Evolutionary conservation across 441 rosid species (phyloP).

Genomic region (Bocquillonia castaneifolia): DNA sequence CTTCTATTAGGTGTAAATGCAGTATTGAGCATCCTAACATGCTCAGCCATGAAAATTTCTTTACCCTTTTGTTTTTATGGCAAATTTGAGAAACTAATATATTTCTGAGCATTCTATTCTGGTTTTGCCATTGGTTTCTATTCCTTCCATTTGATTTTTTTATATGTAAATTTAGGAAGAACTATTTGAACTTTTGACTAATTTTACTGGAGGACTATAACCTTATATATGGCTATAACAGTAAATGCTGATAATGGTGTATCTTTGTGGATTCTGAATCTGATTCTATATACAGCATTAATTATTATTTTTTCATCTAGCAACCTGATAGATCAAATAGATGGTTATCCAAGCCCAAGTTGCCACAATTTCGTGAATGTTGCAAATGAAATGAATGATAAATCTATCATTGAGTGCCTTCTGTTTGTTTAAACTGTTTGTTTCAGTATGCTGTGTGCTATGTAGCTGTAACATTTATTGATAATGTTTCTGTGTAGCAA

Average conservation of each 20-base stretch:
- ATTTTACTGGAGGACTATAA: not conserved
- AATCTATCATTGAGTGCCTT: not conserved
- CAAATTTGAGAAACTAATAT: not conserved
- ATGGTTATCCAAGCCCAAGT: not conserved
- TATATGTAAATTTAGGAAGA: not conserved
- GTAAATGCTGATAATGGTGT: not conserved
- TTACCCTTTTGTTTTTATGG: not conserved
- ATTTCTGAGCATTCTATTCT: not conserved
- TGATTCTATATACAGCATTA: not conserved
- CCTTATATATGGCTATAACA: not conserved
- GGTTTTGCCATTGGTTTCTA: not conserved
- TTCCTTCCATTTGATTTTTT: not conserved
- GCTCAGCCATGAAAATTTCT: not conserved
- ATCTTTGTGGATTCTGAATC: not conserved
- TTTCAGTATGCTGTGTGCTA: not conserved
- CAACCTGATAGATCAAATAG: not conserved
- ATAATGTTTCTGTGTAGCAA: conserved; percentile 36
- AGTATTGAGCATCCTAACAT: not conserved
- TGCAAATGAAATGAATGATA: not conserved
- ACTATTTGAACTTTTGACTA: not conserved
- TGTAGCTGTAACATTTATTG: conserved; percentile 4
- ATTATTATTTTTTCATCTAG: not conserved
- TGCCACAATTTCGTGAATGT: not conserved
- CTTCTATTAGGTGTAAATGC: conserved; percentile 9
- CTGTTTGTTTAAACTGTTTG: not conserved